Base-by-base conservation (phyloP, 257 asterid genomes). In the Forsythia viridissima region DNA sequence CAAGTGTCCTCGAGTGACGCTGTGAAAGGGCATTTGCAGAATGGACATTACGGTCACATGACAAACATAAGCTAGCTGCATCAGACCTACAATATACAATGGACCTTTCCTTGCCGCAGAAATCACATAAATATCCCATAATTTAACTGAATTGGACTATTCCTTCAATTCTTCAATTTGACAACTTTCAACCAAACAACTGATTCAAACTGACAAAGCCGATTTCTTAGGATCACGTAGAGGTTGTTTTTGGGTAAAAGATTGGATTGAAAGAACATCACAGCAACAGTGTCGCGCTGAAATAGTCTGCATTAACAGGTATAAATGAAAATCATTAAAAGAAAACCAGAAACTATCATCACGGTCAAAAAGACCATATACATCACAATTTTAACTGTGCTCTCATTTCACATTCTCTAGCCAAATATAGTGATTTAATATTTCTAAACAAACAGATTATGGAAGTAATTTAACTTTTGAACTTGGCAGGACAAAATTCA, bases 61-160 rank as follows among this genome's bases (percentile, higher is more conserved):
- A 85, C 71, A 89, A 82, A 77, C 92, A 89, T 74, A 89, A 80
- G 76, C 86, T 80, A 36, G 92, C 92, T 34, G 91, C 84, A 84
- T 89, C 92, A 7, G 92, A 89, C 40, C 87, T 89, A 79, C 92
- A 89, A 43, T 83, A 82, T 11, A 89, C 86, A 67, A 82, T 69
- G 37, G 92, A 80, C 72, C 82, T 85, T 82, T 87, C 88, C 72
- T 89, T 89, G 74, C 88, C 86, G 72, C 92, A 89, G 83, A 81
- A 89, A 82, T 89, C 91, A 78, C 92, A 89, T 57, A 80, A 85
- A 76, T 83, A 87, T 15, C 89, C 91, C 92, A 89, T 87, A 46
- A 20, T 79, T 59, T 51, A 16, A 68, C 79, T 73, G 24, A 16
- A 39, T 57, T 41, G 41, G 59, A 76, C 38, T 12, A 39, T 44